phyloP scores from a whole-genome alignment of 108 stramenopile genomes.

The Pelagomonas calceolata region DNA sequence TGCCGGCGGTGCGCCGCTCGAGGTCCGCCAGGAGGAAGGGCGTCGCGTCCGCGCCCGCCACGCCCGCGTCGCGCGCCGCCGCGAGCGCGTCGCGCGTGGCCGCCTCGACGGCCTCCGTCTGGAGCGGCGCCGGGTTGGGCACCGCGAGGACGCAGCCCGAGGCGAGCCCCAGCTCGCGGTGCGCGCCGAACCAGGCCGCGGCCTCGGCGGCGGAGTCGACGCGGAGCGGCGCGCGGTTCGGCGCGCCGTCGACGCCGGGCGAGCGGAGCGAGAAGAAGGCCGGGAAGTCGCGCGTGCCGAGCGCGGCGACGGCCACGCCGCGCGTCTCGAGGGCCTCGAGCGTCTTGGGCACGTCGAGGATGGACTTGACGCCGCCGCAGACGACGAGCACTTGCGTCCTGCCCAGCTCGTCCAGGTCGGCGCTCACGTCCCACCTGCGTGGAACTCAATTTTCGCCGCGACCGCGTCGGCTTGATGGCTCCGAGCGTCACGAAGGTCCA shows the following conservation, averaged over 20 bases:
- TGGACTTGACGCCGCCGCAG: conserved; percentile 91
- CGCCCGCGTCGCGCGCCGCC: conserved; percentile 45
- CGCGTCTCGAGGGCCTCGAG: conserved; percentile 93
- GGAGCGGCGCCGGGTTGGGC: conserved; percentile 75
- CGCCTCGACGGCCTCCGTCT: conserved; percentile 61
- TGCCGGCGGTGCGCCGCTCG: conserved; percentile 34
- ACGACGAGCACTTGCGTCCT: conserved; percentile 82
- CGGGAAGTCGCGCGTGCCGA: conserved; percentile 74
- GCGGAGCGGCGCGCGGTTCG: conserved; percentile 30
- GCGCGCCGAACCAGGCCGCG: conserved; percentile 49
- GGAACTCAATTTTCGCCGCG: too few species aligned
- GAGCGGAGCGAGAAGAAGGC: conserved; percentile 76
- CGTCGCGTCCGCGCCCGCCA: conserved; percentile 75
- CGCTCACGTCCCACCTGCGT: conserved; percentile 69
- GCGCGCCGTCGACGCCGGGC: too few species aligned
- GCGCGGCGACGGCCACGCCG: conserved; percentile 71
- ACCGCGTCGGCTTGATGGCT: too few species aligned
- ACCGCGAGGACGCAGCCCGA: conserved; percentile 84
- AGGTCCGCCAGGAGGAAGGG: conserved; percentile 67
- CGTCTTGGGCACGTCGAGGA: conserved; percentile 82
- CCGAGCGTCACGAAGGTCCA: too few species aligned
- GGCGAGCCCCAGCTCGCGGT: conserved; percentile 42
- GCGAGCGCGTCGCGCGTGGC: conserved; percentile 68
- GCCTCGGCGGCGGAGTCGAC: conserved; percentile 59
- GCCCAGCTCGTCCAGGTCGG: conserved; percentile 82